Base-by-base conservation (phyloP, 2,329 filamentous ascomycete genomes). In the Fusarium scirpi region DNA sequence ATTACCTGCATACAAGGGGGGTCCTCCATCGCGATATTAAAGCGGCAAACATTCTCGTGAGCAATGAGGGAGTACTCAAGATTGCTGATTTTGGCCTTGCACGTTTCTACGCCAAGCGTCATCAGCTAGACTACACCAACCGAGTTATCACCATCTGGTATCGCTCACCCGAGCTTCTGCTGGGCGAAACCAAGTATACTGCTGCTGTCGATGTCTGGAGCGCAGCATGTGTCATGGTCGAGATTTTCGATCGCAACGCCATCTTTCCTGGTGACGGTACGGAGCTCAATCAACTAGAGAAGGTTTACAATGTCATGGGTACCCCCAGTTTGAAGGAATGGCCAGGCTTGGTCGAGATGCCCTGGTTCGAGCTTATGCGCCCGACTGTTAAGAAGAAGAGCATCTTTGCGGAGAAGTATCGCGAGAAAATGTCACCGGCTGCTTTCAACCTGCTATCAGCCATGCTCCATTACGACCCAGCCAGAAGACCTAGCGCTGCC, bases 61-160 rank as follows among this genome's bases (percentile, higher is more conserved):
- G 94, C 81, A 97, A 91, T 72, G 90, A 92, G 12, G 96, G 96
- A 8, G 88, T 94, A 61, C 83, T 99, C 60, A 99, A 98, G 80
- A 87, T 97, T 67, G 96, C 96, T 30, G 96, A 99, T 79, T 99
- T 99, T 79, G 96, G 96, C 22, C 87, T 99, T 16, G 96, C 96
- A 15, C 91, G 97, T 40, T 99, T 99, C 81, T 99, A 97, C 77
- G 93, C 94, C 34, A 99, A 99, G 79, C 91, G 92, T 52, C 90
- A 92, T 65, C 93, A 96, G 79, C 87, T 97, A 48, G 95, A 99
- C 79, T 99, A 99, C 80, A 99, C 96, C 3, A 99, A 99, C 78
- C 92, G 96, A 38, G 97, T 99, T 74, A 97, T 99, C 78, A 99
- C 96, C 4, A 98, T 99, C 71, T 99, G 97, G 97, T 98, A 76